Conservation (phyloP, 805 yeast species). For the Hanseniaspora occidentalis region DNA sequence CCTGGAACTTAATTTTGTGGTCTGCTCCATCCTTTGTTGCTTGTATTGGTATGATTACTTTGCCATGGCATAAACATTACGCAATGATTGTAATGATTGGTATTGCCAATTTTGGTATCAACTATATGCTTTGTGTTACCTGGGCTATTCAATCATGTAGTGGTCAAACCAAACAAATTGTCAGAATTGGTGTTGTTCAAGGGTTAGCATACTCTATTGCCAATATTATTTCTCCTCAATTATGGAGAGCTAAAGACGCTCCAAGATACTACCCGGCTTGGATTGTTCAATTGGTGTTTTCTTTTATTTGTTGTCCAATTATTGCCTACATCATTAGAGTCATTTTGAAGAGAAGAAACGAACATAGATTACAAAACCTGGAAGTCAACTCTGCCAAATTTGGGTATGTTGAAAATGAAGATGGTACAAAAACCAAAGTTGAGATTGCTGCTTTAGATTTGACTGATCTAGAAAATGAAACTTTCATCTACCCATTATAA, state of each 20-base stretch:
- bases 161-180: constrained; percentile 39
- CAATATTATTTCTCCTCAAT: constrained; percentile 43
- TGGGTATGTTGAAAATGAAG: constrained; percentile 22
- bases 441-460: constrained; percentile 34
- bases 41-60: constrained; percentile 32
- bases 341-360: constrained; percentile 34
- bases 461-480: constrained; percentile 40
- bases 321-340: constrained; percentile 31
- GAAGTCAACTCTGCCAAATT: constrained; percentile 12
- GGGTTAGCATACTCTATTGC: constrained; percentile 32
- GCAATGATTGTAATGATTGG: constrained; percentile 37
- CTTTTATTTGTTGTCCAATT: constrained; percentile 35
- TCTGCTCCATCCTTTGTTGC: constrained; percentile 34
- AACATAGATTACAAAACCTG: constrained; percentile 21
- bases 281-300: constrained; percentile 44
- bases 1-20: constrained; percentile 19
- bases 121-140: constrained; percentile 28
- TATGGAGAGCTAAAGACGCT: constrained; percentile 36
- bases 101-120: constrained; percentile 34
- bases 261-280: constrained; percentile 37
- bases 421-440: constrained; percentile 18
- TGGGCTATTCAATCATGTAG: constrained; percentile 27
- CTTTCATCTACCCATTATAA: constrained; percentile 37
- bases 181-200: constrained; percentile 34
- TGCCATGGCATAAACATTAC: constrained; percentile 32